Evolutionary conservation across 148 eudicot species (phyloP).

Genomic region (Rhododendron ovatum): DNA sequence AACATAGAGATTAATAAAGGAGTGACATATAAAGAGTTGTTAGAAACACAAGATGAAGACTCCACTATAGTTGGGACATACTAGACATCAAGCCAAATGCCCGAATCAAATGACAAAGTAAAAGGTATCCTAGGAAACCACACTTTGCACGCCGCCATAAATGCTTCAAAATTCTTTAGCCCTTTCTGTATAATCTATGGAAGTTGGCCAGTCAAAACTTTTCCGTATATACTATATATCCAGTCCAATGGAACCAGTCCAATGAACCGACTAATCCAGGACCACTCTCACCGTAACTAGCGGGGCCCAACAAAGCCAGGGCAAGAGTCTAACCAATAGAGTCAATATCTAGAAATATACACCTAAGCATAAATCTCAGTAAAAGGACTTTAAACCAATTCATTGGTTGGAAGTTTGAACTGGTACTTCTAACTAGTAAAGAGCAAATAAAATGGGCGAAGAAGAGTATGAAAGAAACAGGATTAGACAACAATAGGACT

Average conservation of each 20-base stretch:
- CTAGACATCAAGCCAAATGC: neutral
- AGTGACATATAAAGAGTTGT: neutral
- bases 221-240: neutral
- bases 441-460: neutral
- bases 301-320: neutral
- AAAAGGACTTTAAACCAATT: neutral
- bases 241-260: neutral
- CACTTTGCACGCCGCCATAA: neutral
- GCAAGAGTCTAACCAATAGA: neutral
- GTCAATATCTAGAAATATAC: neutral
- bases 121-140: neutral
- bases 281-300: neutral
- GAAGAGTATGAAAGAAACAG: neutral
- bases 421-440: neutral
- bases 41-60: neutral
- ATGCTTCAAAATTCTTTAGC: neutral
- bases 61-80: neutral
- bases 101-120: neutral
- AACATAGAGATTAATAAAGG: too few species aligned
- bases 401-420: neutral
- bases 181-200: neutral
- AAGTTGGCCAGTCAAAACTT: neutral
- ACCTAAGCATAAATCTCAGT: neutral
- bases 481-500: neutral
- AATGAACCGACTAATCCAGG: neutral